Evolutionary conservation across 1,284 basidiomycete species (phyloP).

Genomic region (Rhodotorula sp.): DNA sequence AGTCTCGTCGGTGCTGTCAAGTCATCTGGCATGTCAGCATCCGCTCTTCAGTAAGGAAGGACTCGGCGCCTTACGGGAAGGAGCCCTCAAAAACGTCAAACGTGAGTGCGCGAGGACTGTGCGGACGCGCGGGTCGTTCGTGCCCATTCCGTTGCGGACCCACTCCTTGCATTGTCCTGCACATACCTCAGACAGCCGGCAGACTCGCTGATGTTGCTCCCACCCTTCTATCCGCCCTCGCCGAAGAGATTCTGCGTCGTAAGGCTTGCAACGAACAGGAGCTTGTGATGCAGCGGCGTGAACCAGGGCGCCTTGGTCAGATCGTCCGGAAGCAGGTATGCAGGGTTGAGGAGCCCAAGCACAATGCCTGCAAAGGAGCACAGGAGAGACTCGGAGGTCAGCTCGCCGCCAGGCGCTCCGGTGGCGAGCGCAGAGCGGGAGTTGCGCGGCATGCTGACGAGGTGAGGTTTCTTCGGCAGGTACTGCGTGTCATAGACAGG

Average conservation of each 20-base stretch:
- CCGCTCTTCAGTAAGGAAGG: not conserved
- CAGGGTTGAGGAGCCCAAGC: not conserved
- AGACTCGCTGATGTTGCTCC: not conserved
- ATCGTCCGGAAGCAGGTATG: not conserved
- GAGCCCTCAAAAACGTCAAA: not conserved
- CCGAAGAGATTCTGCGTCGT: not conserved
- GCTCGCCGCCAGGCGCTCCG: accelerated
- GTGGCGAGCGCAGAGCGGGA: not conserved
- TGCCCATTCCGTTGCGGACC: not conserved
- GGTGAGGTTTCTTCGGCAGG: not conserved
- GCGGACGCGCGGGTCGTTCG: not conserved
- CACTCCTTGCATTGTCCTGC: not conserved
- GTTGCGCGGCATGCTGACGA: not conserved
- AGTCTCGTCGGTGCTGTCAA: not conserved
- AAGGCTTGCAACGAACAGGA: not conserved
- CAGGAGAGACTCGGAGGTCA: not conserved
- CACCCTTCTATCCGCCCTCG: no score
- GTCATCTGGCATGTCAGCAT: not conserved
- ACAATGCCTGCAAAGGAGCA: not conserved
- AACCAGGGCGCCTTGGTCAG: not conserved
- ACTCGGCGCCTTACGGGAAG: not conserved
- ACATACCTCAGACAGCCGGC: no score
- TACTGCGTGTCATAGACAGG: not conserved
- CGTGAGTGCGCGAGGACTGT: not conserved
- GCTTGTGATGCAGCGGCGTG: not conserved